Evolutionary conservation across 2,329 filamentous ascomycete species (phyloP), one percentile per base, ranked within the genome.

Genomic region (Colletotrichum sp.): DNA sequence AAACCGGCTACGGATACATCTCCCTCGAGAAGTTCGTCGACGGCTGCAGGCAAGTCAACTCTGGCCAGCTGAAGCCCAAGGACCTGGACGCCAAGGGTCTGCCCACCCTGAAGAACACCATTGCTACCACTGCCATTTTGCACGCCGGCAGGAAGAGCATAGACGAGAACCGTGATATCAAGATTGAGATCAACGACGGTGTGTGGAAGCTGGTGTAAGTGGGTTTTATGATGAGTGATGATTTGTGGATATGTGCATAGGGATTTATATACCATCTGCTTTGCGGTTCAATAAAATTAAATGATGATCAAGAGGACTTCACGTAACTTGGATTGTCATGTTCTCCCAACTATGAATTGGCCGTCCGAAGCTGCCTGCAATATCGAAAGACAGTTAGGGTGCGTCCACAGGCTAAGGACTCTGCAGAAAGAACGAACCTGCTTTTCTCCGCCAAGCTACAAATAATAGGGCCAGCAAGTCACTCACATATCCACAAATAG

Each of bases 11-110:
- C 84, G 96, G 96, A 39, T 98, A 98, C 86, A 92, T 98, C 75
- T 97, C 94, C 24, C 96, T 98, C 82, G 96, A 98, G 88, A 98
- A 98, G 87, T 98, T 98, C 85, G 93, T 98, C 66, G 95, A 98
- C 83, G 96, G 94, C 15, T 95, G 95, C 82, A 92, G 92, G 60
- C 91, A 92, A 8, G 88, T 98, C 69, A 98, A 97, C 82, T 92
- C 94, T 34, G 94, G 95, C 26, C 89, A 90, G 59, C 88, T 93
- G 64, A 95, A 91, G 67, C 89, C 96, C 2, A 93, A 93, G 30
- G 93, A 96, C 78, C 89, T 98, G 36, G 96, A 98, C 80, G 90
- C 90, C 79, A 93, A 96, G 81, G 94, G 94, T 1, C 85, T 98
- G 78, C 96, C 96, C 1, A 98, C 96, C 13, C 86, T 98, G 79